A percentile compares a stretch with the other conserved stretches of the same genome.
phyloP scores from a whole-genome alignment of 352 stramenopile species.

The Lagenidium giganteum region DNA sequence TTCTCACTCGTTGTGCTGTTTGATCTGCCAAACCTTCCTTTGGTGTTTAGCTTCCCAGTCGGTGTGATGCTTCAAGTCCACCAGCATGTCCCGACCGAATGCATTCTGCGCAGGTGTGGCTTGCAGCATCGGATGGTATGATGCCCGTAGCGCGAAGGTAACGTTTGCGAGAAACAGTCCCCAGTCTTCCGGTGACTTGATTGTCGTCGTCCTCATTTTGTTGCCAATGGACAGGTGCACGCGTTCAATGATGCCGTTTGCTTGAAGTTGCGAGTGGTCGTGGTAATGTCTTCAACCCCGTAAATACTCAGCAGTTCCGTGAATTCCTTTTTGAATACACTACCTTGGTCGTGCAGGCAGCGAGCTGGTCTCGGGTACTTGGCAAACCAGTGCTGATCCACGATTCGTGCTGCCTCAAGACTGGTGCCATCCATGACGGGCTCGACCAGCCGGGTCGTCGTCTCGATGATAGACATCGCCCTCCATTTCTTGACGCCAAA shows the following conservation, averaged over 20 bases:
- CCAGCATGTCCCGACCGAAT: constrained; percentile 5
- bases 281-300: neutral
- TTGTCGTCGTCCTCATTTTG: constrained; percentile 4
- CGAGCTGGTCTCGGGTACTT: neutral
- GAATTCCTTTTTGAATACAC: constrained; percentile 2
- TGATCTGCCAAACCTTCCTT: neutral
- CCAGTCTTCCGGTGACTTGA: too few relatives aligned
- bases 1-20: too few relatives aligned
- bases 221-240: constrained; percentile 3
- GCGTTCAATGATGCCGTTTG: constrained; percentile 3
- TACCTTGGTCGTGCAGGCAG: neutral
- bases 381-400: constrained; percentile 1
- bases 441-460: neutral
- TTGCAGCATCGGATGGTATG: neutral
- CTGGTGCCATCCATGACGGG: neutral
- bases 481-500: neutral
- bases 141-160: neutral
- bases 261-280: neutral
- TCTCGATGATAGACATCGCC: constrained; percentile 3
- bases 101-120: neutral
- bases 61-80: neutral
- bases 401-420: neutral
- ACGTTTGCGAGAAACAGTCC: too few relatives aligned
- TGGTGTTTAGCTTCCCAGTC: neutral
- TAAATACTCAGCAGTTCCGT: constrained; percentile 1